Conservation (phyloP, 2,329 filamentous ascomycete genomes). For the Ophiosphaerella korrae region DNA sequence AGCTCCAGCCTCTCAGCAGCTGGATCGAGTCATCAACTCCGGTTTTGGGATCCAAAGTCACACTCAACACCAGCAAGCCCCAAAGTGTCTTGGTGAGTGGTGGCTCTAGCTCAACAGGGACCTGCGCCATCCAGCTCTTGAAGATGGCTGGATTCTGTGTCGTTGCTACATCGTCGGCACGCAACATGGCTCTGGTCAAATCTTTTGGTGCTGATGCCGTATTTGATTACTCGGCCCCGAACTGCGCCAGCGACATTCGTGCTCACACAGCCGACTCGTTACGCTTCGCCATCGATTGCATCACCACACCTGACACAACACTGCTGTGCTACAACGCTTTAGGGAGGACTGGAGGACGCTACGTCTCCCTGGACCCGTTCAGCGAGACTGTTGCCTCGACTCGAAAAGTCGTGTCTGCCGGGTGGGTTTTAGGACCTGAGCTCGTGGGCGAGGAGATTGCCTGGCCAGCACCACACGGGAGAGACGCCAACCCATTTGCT, state of each 20-base stretch:
- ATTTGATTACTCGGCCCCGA: conserved; percentile 52
- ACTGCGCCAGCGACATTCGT: conserved; percentile 50
- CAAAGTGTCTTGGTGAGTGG: conserved; percentile 15
- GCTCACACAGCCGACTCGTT: conserved; percentile 50
- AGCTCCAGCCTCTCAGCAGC: conserved; percentile 11
- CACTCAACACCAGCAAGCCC: conserved; percentile 1
- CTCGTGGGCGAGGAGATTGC: conserved; percentile 16
- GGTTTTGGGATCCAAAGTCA: conserved; percentile 12
- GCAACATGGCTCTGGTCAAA: conserved; percentile 16
- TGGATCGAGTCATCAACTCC: conserved; percentile 1
- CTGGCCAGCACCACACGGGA: conserved; percentile 5
- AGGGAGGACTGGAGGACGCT: conserved; percentile 23
- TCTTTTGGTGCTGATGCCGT: conserved; percentile 15
- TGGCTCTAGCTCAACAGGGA: conserved; percentile 14
- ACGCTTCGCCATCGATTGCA: conserved; percentile 53
- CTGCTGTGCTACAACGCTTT: conserved; percentile 26
- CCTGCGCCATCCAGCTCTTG: conserved; percentile 17
- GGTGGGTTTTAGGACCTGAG: conserved; percentile 17
- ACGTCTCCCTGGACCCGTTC: conserved; percentile 22
- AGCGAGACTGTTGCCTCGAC: conserved; percentile 1
- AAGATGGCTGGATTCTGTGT: conserved; percentile 10
- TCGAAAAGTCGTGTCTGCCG: conserved; percentile 12
- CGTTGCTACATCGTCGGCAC: conserved; percentile 15
- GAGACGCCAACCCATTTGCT: conserved; percentile 1
- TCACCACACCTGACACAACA: conserved; percentile 33